Conservation (phyloP, 805 yeast species). For the Saccharomycodes ludwigii region DNA sequence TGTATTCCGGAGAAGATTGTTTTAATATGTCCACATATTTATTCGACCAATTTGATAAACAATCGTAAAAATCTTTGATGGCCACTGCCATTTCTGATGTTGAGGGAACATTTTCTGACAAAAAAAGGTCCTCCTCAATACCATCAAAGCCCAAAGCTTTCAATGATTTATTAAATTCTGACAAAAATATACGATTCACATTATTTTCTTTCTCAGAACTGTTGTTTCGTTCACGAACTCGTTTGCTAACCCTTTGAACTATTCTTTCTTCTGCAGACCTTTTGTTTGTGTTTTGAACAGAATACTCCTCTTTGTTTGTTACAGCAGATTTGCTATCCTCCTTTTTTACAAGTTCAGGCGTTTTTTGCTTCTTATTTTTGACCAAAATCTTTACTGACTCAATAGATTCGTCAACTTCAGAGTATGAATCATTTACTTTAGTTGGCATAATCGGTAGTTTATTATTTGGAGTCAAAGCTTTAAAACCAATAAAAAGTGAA, state of each 20-base stretch:
- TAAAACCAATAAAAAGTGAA: conserved; percentile 15
- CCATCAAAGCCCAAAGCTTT: conserved; percentile 1
- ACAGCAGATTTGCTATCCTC: conserved; percentile 13
- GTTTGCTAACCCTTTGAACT: conserved; percentile 28
- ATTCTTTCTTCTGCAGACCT: conserved; percentile 15
- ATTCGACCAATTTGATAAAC: conserved; percentile 26
- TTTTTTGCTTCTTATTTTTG: conserved; percentile 7
- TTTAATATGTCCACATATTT: conserved; percentile 21
- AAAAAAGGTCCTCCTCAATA: conserved; percentile 4
- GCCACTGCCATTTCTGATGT: conserved; percentile 2
- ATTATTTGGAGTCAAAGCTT: conserved; percentile 26
- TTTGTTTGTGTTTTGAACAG: conserved; percentile 9
- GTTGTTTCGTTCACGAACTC: conserved; percentile 24
- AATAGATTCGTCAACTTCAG: conserved; percentile 34
- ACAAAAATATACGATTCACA: conserved; percentile 9
- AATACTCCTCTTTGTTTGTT: conserved; percentile 7
- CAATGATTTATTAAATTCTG: conserved; percentile 9
- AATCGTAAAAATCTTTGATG: conserved; percentile 21
- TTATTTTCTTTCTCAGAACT: conserved; percentile 8
- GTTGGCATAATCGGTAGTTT: conserved; percentile 20
- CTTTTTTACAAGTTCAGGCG: conserved; percentile 6
- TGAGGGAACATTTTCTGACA: conserved; percentile 5
- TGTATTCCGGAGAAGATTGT: conserved; percentile 17
- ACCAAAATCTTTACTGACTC: conserved; percentile 27
- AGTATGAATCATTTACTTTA: conserved; percentile 39